These are phyloP conservation scores for Benincasa hispida DNA, from an alignment of 306 rosid genomes.

Conservation along the genomic window DNA sequence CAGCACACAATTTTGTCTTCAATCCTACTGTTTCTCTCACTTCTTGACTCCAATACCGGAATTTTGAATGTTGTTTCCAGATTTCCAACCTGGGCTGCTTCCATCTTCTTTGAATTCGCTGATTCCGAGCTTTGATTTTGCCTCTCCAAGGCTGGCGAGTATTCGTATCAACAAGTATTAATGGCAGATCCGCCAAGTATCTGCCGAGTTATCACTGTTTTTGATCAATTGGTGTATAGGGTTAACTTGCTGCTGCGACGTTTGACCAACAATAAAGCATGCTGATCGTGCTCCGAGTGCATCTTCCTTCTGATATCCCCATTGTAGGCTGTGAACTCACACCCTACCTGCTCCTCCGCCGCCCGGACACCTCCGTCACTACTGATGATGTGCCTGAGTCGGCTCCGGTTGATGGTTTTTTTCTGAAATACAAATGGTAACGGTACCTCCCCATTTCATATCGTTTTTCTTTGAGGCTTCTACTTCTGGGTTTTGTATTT, in stretches of 20 bases:
- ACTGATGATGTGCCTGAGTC: conserved; percentile 75
- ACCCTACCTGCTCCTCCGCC: conserved; percentile 80
- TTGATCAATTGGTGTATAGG: conserved; percentile 25
- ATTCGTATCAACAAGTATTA: conserved; percentile 30
- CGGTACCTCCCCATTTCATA: conserved; percentile 7
- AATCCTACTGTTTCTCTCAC: background rate
- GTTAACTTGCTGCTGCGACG: conserved; percentile 21
- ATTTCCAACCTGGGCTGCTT: background rate
- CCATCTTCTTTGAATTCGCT: background rate
- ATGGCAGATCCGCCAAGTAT: conserved; percentile 86
- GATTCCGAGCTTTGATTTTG: conserved; percentile 19
- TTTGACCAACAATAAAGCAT: conserved; percentile 46
- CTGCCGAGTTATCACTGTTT: conserved; percentile 28
- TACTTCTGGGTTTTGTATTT: background rate
- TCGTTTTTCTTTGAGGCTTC: background rate
- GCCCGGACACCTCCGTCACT: conserved; percentile 31
- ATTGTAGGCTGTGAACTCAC: conserved; percentile 97
- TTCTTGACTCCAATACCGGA: background rate
- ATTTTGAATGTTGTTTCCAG: background rate
- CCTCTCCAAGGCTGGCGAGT: conserved; percentile 61
- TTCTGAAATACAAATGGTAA: conserved; percentile 81
- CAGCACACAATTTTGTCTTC: background rate
- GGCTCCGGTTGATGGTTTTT: conserved; percentile 66
- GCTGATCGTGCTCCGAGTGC: conserved; percentile 93
- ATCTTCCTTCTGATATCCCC: conserved; percentile 94